phyloP scores from a whole-genome alignment of 129 eudicot genomes.

The Flaveria robusta region DNA sequence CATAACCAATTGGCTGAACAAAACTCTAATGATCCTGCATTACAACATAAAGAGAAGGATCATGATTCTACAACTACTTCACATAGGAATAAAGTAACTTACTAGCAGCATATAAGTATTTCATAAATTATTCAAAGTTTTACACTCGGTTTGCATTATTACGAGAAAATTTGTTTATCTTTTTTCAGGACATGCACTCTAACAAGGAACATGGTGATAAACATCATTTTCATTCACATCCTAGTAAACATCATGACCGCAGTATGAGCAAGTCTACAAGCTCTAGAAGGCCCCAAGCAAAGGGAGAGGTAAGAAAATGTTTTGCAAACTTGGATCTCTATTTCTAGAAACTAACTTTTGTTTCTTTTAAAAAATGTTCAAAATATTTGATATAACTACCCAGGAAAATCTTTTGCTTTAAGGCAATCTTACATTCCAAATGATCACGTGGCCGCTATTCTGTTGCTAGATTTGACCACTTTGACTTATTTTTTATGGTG shows the following conservation, averaged over 20 bases:
- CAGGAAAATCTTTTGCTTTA: not conserved
- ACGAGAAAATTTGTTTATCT: not conserved
- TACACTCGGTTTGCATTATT: too few species aligned
- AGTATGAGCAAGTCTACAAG: constrained; percentile 38
- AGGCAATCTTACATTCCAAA: not conserved
- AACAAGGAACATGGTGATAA: constrained; percentile 44
- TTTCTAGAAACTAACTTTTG: not conserved
- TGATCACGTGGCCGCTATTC: not conserved
- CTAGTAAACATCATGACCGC: constrained; percentile 40
- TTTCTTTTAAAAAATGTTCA: not conserved
- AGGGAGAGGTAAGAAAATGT: constrained; percentile 55
- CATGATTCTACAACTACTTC: constrained; percentile 40
- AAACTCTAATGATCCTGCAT: constrained; percentile 15
- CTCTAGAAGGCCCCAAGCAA: constrained; percentile 53
- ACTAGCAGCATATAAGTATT: not conserved
- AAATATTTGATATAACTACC: not conserved
- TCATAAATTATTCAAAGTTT: too few species aligned
- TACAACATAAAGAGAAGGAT: constrained; percentile 47
- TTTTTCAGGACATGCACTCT: constrained; percentile 35
- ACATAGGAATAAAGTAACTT: constrained; percentile 52
- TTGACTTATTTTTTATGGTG: not conserved
- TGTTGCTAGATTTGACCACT: not conserved
- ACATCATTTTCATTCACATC: constrained; percentile 33
- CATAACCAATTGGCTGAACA: constrained; percentile 46
- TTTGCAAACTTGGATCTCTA: not conserved